Evolutionary conservation across 108 stramenopile genomes (phyloP).

Genomic region (Nannochloropsis gaditana): DNA sequence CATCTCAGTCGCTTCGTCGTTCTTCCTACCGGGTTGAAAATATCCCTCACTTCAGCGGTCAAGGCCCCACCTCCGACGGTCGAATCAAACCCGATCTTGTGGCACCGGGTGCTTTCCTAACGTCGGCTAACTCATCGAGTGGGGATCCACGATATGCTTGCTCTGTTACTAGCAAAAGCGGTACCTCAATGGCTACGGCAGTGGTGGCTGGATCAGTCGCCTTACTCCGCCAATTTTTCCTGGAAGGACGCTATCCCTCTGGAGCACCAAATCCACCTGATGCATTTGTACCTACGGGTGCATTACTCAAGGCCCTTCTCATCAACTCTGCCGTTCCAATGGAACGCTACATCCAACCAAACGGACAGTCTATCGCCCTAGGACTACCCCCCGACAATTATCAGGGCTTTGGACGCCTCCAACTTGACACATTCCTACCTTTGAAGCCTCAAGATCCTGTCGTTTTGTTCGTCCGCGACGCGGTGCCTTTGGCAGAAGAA

Average conservation of each 20-base stretch:
- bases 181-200: slow-evolving; percentile 56
- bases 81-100: slow-evolving; percentile 70
- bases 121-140: too few relatives aligned
- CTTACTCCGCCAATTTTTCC: slow-evolving; percentile 50
- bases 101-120: slow-evolving; percentile 58
- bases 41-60: slow-evolving; percentile 59
- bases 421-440: slow-evolving; percentile 35
- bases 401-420: slow-evolving; percentile 50
- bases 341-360: slow-evolving; percentile 6
- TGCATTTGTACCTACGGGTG: slow-evolving; percentile 41
- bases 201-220: slow-evolving; percentile 52
- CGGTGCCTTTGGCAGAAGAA: slow-evolving; percentile 31
- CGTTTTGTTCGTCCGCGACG: slow-evolving; percentile 44
- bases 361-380: slow-evolving; percentile 22
- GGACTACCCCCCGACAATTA: slow-evolving; percentile 41
- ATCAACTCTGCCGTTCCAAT: slow-evolving; percentile 43
- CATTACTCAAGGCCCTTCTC: slow-evolving; percentile 49
- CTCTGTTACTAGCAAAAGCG: slow-evolving; percentile 17
- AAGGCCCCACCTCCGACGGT: slow-evolving; percentile 63
- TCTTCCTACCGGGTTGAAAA: slow-evolving; percentile 41
- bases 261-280: slow-evolving; percentile 21
- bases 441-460: slow-evolving; percentile 21
- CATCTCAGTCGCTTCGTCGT: too few relatives aligned
- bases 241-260: slow-evolving; percentile 38
- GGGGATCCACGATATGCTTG: neutral